Base-by-base conservation (phyloP, 192 early-diverging fungal species). In the Dimargaris cristalligena region DNA sequence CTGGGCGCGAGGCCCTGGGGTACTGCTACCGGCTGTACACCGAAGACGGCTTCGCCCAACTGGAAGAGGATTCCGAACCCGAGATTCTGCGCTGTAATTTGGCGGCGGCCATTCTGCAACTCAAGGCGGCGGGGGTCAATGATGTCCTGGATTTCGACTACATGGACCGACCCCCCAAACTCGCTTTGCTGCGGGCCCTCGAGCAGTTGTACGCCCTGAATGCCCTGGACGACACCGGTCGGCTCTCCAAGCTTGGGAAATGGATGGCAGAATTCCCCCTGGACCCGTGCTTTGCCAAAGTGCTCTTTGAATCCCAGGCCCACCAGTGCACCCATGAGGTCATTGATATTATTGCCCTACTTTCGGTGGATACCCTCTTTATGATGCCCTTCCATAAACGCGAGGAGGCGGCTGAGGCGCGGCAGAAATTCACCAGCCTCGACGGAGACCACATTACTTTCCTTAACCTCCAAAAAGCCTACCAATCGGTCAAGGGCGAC, bases 71-170 rank as follows among this genome's bases (percentile, higher is more conserved):
- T 56, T 80, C 84, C 2, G 78, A 87, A 44, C 93, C 96, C 4
- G 96, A 97, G 74, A 99, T 99, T 63, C 82, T 89, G 71, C 75
- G 92, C 28, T 89, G 89, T 62, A 96, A 94, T 63, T 72, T 96
- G 38, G 77, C 91, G 3, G 82, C 83, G 45, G 89, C 90, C 4
- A 74, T 91, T 10, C 66, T 99, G 61, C 76, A 85, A 26, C 74
- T 99, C 61, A 97, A 94, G 67, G 92, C 96, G 0, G 77, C 89
- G 0, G 96, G 91, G 0, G 84, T 99, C 38, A 70, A 86, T 34
- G 80, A 99, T 63, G 79, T 94, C n/a, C 68, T 88, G 58, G 62
- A 66, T 25, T 99, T 99, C 71, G 94, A 96, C 61, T 99, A 88
- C 68, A 86, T 99, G 81, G 93, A 99, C 62, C 77, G 80, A 28